These are phyloP conservation scores for Bipolaris zeicola DNA, from an alignment of 2,329 filamentous ascomycete species.

Conservation along the genomic window DNA sequence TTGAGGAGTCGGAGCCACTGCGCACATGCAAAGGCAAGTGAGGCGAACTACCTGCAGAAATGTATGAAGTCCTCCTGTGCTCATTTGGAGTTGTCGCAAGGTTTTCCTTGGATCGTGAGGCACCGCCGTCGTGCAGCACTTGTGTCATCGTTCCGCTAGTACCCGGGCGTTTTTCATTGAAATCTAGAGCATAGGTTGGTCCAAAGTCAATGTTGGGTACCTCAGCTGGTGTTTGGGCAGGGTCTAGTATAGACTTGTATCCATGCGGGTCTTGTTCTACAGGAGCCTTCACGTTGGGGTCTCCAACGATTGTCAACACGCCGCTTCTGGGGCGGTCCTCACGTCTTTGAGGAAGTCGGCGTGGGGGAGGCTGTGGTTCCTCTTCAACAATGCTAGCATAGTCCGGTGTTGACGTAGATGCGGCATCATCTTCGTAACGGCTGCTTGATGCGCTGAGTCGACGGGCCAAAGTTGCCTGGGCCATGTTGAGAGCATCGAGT, in stretches of 20 bases:
- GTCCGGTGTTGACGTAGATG: conserved; percentile 72
- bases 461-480: conserved; percentile 33
- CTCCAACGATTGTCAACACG: conserved; percentile 77
- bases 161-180: conserved; percentile 59
- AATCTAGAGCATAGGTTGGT: conserved; percentile 73
- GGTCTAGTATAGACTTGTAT: conserved; percentile 46
- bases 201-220: conserved; percentile 86
- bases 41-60: conserved; percentile 43
- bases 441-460: conserved; percentile 52
- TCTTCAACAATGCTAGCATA: conserved; percentile 70
- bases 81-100: conserved; percentile 36
- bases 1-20: conserved; percentile 40
- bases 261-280: conserved; percentile 55
- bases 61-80: conserved; percentile 36
- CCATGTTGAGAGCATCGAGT: conserved; percentile 48
- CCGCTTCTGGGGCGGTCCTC: conserved; percentile 76
- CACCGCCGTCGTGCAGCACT: conserved; percentile 32
- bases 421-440: conserved; percentile 68
- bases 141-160: conserved; percentile 60
- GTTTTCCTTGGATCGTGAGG: conserved; percentile 43
- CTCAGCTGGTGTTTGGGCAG: conserved; percentile 48
- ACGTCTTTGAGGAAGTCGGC: conserved; percentile 56
- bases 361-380: conserved; percentile 33
- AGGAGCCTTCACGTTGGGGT: conserved; percentile 50
- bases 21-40: conserved; percentile 52